These are phyloP conservation scores for Paulownia fortunei DNA, from an alignment of 257 asterid species.

Conservation along the genomic window DNA sequence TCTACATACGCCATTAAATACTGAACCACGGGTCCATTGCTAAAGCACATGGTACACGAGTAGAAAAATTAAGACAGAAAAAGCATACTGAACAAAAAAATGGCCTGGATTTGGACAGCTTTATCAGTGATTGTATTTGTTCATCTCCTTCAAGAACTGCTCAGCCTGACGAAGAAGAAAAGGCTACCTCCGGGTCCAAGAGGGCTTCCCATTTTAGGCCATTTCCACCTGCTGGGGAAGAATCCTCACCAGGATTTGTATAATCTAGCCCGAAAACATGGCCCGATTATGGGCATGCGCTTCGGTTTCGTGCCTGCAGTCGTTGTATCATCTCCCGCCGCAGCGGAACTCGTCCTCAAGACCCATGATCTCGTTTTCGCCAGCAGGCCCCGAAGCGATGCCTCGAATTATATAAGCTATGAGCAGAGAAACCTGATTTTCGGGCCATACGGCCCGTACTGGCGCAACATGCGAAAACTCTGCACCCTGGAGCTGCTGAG, in stretches of 20 bases:
- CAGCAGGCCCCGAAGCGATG: conserved; percentile 31
- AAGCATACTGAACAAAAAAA: neutral
- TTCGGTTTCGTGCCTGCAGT: conserved; percentile 37
- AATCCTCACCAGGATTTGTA: conserved; percentile 43
- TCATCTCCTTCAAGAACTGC: conserved; percentile 23
- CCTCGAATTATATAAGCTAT: conserved; percentile 13
- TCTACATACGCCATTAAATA: no score
- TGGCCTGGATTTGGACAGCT: conserved; percentile 37
- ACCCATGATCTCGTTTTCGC: conserved; percentile 49
- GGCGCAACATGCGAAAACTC: conserved; percentile 49
- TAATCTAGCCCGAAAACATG: conserved; percentile 37
- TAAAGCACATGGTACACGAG: no score
- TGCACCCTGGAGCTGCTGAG: conserved; percentile 40
- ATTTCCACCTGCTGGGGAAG: conserved; percentile 45
- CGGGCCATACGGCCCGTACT: conserved; percentile 40
- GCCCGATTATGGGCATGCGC: conserved; percentile 49
- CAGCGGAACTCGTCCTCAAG: conserved; percentile 47
- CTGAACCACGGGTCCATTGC: no score
- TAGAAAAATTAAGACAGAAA: neutral
- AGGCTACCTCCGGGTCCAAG: conserved; percentile 43
- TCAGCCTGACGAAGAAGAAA: neutral
- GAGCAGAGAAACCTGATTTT: conserved; percentile 28
- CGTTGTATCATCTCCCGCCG: conserved; percentile 39
- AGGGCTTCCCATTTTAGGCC: conserved; percentile 48
- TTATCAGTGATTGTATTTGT: neutral